Percentiles rank a stretch among this genome's conserved stretches.
phyloP scores from a whole-genome alignment of 306 rosid species.

The Rosa chinensis region DNA sequence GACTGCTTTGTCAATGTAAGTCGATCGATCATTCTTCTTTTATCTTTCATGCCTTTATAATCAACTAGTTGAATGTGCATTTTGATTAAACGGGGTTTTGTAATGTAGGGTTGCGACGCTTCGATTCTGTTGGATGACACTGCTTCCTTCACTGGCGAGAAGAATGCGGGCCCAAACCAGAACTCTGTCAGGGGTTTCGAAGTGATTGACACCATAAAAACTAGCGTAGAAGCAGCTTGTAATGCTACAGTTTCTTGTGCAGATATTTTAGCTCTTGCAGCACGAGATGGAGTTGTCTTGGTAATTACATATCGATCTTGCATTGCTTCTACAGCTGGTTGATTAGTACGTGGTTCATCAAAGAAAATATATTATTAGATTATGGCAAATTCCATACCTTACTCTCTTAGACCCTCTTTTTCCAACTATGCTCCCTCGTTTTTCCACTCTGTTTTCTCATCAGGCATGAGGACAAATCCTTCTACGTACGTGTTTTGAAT shows the following conservation, averaged over 20 bases:
- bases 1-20: constrained; percentile 78
- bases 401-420: not conserved
- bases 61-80: not conserved
- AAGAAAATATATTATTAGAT: not conserved
- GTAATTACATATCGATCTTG: constrained; percentile 25
- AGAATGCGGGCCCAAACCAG: constrained; percentile 57
- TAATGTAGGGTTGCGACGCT: constrained; percentile 71
- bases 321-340: not conserved
- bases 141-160: constrained; percentile 57
- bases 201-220: constrained; percentile 73
- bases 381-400: not conserved
- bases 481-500: not conserved
- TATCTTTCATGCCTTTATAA: not conserved
- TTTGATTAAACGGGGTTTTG: not conserved
- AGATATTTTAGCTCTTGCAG: constrained; percentile 76
- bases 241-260: constrained; percentile 73
- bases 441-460: not conserved
- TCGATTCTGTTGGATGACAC: constrained; percentile 69
- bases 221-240: constrained; percentile 67
- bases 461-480: not conserved
- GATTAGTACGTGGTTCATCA: not conserved
- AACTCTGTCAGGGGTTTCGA: constrained; percentile 66
- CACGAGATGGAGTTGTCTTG: constrained; percentile 60
- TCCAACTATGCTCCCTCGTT: not conserved
- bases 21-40: not conserved